Percentiles rank a stretch among this genome's conserved stretches.
phyloP scores from a whole-genome alignment of 2,329 filamentous ascomycete species.

The Penicillium sp. region DNA sequence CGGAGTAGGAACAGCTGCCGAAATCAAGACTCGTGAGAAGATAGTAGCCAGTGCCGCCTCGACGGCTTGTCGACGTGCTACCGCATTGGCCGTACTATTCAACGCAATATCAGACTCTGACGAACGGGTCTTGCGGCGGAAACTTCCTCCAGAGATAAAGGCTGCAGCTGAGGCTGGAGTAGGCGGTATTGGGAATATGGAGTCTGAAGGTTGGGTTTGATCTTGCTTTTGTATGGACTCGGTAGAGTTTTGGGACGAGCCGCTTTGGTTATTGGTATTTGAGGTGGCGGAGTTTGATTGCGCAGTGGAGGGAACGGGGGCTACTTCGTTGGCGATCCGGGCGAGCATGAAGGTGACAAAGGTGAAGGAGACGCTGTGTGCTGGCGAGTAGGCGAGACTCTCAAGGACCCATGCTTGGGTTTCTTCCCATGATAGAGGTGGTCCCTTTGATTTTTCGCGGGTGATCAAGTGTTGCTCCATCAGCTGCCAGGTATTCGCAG shows the following conservation, averaged over 20 bases:
- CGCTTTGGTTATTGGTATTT: conserved; percentile 8
- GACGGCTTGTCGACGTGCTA: conserved; percentile 61
- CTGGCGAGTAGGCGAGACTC: conserved; percentile 69
- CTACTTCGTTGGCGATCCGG: conserved; percentile 60
- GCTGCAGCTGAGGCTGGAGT: conserved; percentile 31
- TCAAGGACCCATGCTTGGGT: conserved; percentile 70
- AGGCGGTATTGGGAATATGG: conserved; percentile 18
- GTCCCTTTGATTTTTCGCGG: conserved; percentile 55
- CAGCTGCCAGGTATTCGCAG: conserved; percentile 68
- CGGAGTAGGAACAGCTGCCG: conserved; percentile 45
- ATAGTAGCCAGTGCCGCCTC: conserved; percentile 67
- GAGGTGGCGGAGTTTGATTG: background rate
- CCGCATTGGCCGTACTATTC: conserved; percentile 34
- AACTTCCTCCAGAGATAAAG: conserved; percentile 36
- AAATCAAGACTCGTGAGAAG: conserved; percentile 67
- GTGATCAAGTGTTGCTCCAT: conserved; percentile 63
- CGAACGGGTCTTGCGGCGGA: conserved; percentile 35
- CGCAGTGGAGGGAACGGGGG: conserved; percentile 41
- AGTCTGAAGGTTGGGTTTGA: conserved; percentile 8
- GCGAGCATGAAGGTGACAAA: conserved; percentile 79
- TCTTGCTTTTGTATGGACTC: conserved; percentile 6
- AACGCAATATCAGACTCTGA: conserved; percentile 32
- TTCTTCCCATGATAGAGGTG: conserved; percentile 56
- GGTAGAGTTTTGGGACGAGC: conserved; percentile 5
- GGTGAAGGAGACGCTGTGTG: conserved; percentile 86